phyloP scores from a whole-genome alignment of 495 filamentous ascomycete species.

The Penicillium flavigenum region DNA sequence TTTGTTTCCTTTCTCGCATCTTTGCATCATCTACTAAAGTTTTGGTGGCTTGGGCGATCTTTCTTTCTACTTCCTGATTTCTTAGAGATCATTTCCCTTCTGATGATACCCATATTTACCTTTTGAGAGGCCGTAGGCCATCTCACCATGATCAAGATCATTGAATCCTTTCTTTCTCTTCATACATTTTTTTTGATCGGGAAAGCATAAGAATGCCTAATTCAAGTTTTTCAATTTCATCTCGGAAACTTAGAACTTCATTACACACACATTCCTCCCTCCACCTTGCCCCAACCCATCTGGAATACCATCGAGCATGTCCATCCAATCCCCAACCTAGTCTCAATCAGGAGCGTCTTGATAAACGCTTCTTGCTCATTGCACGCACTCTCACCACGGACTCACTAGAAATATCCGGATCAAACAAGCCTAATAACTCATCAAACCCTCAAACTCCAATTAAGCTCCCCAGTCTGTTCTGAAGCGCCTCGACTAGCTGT shows the following conservation, averaged over 20 bases:
- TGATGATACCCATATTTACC: constrained; percentile 42
- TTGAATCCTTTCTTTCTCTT: background rate
- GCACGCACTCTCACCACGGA: background rate
- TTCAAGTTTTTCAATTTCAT: background rate
- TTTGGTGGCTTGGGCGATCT: constrained; percentile 4
- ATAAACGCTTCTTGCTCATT: background rate
- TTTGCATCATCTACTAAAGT: constrained; percentile 6
- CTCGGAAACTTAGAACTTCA: background rate
- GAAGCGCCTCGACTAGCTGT: constrained; percentile 50
- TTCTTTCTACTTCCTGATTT: constrained; percentile 13
- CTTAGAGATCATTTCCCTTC: constrained; percentile 16
- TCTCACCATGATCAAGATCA: constrained; percentile 8
- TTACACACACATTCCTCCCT: background rate
- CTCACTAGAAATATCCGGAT: background rate
- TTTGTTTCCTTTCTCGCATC: constrained; percentile 7
- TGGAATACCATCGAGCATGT: background rate
- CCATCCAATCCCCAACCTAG: background rate
- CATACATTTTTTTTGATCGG: constrained; percentile 2
- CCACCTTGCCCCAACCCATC: background rate
- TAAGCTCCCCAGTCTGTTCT: constrained; percentile 54
- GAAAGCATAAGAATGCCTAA: background rate
- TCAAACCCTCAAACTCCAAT: constrained; percentile 10
- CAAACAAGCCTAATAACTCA: background rate
- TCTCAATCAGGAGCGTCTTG: background rate
- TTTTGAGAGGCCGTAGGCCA: constrained; percentile 11